These are phyloP conservation scores for Shiraia bambusicola DNA, from an alignment of 2,329 filamentous ascomycete species.

Conservation along the genomic window DNA sequence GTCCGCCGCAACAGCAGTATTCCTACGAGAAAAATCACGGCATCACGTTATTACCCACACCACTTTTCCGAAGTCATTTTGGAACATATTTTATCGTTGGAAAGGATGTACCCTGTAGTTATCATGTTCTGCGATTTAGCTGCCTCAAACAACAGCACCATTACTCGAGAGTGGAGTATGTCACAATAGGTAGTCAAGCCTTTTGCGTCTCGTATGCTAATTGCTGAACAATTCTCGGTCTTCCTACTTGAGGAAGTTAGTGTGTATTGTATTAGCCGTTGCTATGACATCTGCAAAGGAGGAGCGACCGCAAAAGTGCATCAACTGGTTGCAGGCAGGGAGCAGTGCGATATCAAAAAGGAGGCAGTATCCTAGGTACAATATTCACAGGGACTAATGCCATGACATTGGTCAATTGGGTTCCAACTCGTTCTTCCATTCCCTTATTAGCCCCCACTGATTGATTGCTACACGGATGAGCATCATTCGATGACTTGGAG, in stretches of 20 bases:
- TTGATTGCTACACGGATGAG: constrained; percentile 30
- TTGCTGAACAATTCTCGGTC: constrained; percentile 3
- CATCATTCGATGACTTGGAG: constrained; percentile 54
- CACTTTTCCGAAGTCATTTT: not conserved
- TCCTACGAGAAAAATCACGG: not conserved
- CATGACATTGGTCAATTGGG: too few species aligned
- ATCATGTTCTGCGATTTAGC: constrained; percentile 1
- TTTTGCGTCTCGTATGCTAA: constrained; percentile 23
- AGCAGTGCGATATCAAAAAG: too few species aligned
- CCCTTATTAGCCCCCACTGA: constrained; percentile 26
- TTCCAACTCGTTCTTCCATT: constrained; percentile 26
- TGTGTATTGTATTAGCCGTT: constrained; percentile 4
- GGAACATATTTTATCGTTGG: not conserved
- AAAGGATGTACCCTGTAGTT: not conserved
- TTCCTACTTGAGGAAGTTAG: not conserved
- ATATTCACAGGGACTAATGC: too few species aligned
- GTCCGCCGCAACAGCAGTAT: constrained; percentile 6
- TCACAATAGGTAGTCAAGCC: constrained; percentile 20
- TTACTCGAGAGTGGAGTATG: not conserved
- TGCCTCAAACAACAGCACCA: not conserved
- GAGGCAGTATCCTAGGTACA: too few species aligned
- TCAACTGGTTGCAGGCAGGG: too few species aligned
- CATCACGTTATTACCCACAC: not conserved
- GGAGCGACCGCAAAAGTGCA: too few species aligned
- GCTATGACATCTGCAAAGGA: too few species aligned